Conservation (phyloP, 78 protist species). For the slime mould (Dictyostelium discoideum) region DNA sequence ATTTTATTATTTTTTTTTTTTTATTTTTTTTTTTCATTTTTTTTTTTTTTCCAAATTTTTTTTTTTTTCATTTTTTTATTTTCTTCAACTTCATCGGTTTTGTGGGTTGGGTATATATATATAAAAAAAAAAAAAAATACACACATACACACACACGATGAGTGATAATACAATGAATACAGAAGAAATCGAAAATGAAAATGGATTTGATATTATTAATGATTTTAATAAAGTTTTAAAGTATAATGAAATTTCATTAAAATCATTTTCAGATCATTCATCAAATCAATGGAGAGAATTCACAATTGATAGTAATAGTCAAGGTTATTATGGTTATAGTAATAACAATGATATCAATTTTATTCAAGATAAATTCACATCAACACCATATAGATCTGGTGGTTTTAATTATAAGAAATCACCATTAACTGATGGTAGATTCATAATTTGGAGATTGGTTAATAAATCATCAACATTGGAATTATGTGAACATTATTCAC, state of each 20-base stretch:
- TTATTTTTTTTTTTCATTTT: too few species aligned
- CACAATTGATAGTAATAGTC: background rate
- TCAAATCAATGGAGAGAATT: slow-evolving; percentile 43
- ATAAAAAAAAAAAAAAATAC: background rate
- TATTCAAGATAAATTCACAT: background rate
- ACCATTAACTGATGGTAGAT: slow-evolving; percentile 14
- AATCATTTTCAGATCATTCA: slow-evolving; percentile 39
- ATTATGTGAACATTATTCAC: slow-evolving; percentile 6
- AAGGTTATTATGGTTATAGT: background rate
- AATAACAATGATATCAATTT: too few species aligned
- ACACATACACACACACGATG: too few species aligned
- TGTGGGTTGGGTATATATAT: background rate
- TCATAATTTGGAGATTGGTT: slow-evolving; percentile 55
- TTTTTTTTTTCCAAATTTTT: too few species aligned
- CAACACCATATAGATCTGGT: slow-evolving; percentile 47
- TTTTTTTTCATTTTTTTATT: too few species aligned
- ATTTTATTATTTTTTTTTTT: too few species aligned
- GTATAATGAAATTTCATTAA: slow-evolving; percentile 12
- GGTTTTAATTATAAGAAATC: slow-evolving; percentile 33
- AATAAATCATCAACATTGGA: slow-evolving; percentile 3
- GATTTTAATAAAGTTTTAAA: background rate
- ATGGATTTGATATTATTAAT: background rate
- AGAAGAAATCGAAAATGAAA: background rate
- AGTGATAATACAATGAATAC: background rate
- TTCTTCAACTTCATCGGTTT: background rate